These are phyloP conservation scores for Magnolia kwangsiensis DNA, from an alignment of 164 flowering plant genomes.

Conservation along the genomic window DNA sequence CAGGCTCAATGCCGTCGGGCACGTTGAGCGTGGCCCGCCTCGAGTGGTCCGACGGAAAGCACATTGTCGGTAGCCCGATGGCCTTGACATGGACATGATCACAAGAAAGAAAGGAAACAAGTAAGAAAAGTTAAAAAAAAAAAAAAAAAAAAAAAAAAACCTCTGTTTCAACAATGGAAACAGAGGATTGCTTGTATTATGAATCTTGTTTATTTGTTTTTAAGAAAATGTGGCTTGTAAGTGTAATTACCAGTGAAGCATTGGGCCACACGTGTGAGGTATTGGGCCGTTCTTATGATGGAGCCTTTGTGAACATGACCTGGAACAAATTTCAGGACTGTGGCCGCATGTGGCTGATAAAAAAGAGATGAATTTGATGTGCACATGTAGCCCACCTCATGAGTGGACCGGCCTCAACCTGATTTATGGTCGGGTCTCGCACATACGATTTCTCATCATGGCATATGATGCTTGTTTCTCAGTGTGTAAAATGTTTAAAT, in stretches of 20 bases:
- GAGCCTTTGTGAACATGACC: too few relatives aligned
- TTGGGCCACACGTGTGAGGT: too few relatives aligned
- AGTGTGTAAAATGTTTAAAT: neutral
- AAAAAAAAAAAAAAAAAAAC: neutral
- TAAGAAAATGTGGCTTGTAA: neutral
- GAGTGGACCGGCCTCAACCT: too few relatives aligned
- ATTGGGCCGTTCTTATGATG: too few relatives aligned
- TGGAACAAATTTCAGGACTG: too few relatives aligned
- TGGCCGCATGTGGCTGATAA: too few relatives aligned
- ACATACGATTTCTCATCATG: neutral
- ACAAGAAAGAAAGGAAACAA: neutral
- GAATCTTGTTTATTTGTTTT: neutral
- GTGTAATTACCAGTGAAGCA: neutral
- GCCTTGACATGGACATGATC: conserved; percentile 54
- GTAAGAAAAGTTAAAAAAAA: neutral
- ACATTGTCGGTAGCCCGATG: conserved; percentile 55
- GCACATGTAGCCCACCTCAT: too few relatives aligned
- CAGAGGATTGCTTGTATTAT: neutral
- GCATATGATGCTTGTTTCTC: neutral
- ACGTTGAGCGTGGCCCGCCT: conserved; percentile 42
- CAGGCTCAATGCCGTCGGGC: conserved; percentile 53
- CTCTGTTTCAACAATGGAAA: neutral
- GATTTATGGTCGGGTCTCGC: too few relatives aligned
- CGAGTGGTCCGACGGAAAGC: conserved; percentile 70
- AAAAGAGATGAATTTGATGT: too few relatives aligned